Evolutionary conservation across 2,329 filamentous ascomycete species (phyloP).

Genomic region (Xylaria digitata): DNA sequence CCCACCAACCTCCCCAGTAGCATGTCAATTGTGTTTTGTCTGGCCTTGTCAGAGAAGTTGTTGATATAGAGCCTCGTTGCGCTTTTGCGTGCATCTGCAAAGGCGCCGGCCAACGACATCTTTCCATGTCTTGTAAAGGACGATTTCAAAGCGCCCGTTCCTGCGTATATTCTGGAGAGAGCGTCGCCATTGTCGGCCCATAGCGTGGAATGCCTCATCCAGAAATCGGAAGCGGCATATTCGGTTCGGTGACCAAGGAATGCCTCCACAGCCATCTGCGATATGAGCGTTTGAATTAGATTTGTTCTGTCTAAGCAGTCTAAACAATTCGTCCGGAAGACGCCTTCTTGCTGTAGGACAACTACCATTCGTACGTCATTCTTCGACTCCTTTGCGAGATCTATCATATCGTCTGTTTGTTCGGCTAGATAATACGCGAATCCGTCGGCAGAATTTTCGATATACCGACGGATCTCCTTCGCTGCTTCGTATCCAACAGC

Average conservation of each 20-base stretch:
- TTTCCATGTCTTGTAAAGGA: constrained; percentile 95
- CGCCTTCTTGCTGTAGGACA: constrained; percentile 90
- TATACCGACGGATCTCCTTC: constrained; percentile 81
- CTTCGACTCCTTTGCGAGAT: constrained; percentile 53
- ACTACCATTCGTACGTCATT: constrained; percentile 66
- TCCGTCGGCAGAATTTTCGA: constrained; percentile 81
- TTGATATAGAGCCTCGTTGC: constrained; percentile 96
- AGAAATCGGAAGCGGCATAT: constrained; percentile 81
- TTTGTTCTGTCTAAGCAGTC: constrained; percentile 97
- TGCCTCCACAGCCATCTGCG: constrained; percentile 88
- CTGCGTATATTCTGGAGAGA: constrained; percentile 93
- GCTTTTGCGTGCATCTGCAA: constrained; percentile 96
- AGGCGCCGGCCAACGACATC: constrained; percentile 91
- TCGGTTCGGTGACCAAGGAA: constrained; percentile 81
- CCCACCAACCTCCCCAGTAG: constrained; percentile 86
- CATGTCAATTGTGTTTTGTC: constrained; percentile 95
- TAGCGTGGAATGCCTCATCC: constrained; percentile 89
- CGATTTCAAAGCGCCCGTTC: constrained; percentile 93
- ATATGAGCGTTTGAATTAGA: constrained; percentile 94
- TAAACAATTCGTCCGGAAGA: constrained; percentile 94
- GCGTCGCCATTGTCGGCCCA: constrained; percentile 99
- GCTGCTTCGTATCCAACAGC: constrained; percentile 91
- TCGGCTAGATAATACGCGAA: constrained; percentile 95
- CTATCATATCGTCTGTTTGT: constrained; percentile 68
- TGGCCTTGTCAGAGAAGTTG: constrained; percentile 92